These are phyloP conservation scores for Debaryomyces hansenii DNA, from an alignment of 805 yeast genomes.

Conservation along the genomic window DNA sequence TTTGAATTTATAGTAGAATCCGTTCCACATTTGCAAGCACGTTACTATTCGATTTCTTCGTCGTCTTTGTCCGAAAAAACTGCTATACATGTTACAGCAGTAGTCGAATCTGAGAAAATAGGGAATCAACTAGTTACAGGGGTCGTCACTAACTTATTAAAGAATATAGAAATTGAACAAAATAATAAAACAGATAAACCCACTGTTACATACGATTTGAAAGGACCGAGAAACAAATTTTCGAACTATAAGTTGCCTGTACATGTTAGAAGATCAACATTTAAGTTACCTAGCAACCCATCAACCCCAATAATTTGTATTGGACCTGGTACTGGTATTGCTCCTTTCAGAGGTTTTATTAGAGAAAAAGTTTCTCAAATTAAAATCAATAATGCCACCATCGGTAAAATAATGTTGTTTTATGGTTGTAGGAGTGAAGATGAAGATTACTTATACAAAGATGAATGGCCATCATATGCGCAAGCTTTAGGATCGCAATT, in stretches of 20 bases:
- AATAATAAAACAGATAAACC: conserved; percentile 43
- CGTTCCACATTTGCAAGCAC: conserved; percentile 80
- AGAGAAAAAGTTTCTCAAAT: conserved; percentile 74
- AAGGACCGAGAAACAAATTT: conserved; percentile 77
- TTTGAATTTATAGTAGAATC: conserved; percentile 82
- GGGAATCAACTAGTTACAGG: conserved; percentile 56
- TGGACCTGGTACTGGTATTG: conserved; percentile 99
- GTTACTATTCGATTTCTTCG: conserved; percentile 95
- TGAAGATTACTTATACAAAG: conserved; percentile 82
- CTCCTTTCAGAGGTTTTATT: conserved; percentile 94
- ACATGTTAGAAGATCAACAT: conserved; percentile 91
- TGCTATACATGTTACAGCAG: conserved; percentile 82
- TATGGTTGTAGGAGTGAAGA: conserved; percentile 81
- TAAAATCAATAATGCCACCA: conserved; percentile 25
- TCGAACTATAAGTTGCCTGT: conserved; percentile 70
- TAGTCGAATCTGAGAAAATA: conserved; percentile 67
- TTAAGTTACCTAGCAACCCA: conserved; percentile 87
- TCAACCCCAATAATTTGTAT: conserved; percentile 82
- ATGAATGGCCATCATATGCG: conserved; percentile 84
- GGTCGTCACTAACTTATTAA: conserved; percentile 86
- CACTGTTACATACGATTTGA: conserved; percentile 62
- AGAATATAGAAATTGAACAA: conserved; percentile 63
- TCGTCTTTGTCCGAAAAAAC: conserved; percentile 77
- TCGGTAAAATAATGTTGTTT: conserved; percentile 77
- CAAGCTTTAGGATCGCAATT: conserved; percentile 60